A percentile compares a stretch with the other conserved stretches of the same genome.
Conservation (phyloP, 2,329 filamentous ascomycete species). For the Podosphaera aphanis region DNA sequence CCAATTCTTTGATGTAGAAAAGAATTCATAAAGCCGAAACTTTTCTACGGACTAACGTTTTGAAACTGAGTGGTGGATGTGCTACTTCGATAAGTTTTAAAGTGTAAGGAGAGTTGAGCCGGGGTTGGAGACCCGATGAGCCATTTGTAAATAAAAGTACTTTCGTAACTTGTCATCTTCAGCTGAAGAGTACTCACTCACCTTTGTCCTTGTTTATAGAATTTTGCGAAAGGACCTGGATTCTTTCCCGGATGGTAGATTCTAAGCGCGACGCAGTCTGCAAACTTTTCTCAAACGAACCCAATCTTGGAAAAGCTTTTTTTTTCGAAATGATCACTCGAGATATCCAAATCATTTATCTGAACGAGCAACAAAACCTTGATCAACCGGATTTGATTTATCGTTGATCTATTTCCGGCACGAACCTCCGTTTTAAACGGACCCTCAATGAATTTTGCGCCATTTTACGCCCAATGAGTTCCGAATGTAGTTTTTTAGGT, state of each 20-base stretch:
- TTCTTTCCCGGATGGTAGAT: too few species aligned
- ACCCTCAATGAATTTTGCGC: slow-evolving; percentile 16
- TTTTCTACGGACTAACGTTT: neutral
- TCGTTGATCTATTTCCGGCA: too few species aligned
- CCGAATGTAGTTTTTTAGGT: slow-evolving; percentile 7
- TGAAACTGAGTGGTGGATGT: neutral
- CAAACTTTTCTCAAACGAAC: too few species aligned
- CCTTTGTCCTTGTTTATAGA: too few species aligned
- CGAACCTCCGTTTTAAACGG: neutral
- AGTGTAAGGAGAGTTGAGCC: neutral
- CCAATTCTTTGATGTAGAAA: neutral
- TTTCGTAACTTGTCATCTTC: neutral
- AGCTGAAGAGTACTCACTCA: too few species aligned
- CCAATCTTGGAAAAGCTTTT: neutral
- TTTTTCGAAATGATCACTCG: neutral
- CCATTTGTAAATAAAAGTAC: neutral
- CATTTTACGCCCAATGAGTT: slow-evolving; percentile 12
- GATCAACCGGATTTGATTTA: too few species aligned
- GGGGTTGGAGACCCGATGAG: neutral
- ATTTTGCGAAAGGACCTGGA: too few species aligned
- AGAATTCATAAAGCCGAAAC: neutral
- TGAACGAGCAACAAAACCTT: too few species aligned
- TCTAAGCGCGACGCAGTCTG: too few species aligned
- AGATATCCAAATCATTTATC: too few species aligned
- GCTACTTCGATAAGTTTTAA: neutral